These are phyloP conservation scores for Periconia digitata DNA, from an alignment of 2,329 filamentous ascomycete species.

Conservation along the genomic window DNA sequence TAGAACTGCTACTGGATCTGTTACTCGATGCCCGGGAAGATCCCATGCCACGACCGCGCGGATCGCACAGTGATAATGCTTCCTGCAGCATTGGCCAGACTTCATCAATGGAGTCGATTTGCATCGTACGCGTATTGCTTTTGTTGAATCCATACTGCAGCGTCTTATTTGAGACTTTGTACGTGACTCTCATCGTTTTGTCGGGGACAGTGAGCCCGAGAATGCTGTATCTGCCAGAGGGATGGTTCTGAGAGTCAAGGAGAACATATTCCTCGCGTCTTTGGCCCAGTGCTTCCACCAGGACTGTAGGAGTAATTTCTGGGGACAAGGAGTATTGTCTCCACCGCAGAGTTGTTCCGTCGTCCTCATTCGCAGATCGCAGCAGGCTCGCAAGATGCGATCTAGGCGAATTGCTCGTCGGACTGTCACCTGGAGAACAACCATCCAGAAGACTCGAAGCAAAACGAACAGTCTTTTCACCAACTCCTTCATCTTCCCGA, in stretches of 20 bases:
- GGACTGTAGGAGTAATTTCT: conserved; percentile 2
- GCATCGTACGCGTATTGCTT: background rate
- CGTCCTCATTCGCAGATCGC: background rate
- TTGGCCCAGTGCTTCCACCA: conserved; percentile 8
- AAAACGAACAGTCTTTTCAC: too few species aligned
- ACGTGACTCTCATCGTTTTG: conserved; percentile 10
- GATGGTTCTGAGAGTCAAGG: conserved; percentile 12
- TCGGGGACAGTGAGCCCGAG: conserved; percentile 7
- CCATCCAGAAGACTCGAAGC: background rate
- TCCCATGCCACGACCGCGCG: background rate
- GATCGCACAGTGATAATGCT: conserved; percentile 4
- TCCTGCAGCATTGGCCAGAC: conserved; percentile 12
- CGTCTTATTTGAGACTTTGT: conserved; percentile 7
- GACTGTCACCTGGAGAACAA: background rate
- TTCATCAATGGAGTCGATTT: conserved; percentile 11
- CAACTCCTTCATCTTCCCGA: too few species aligned
- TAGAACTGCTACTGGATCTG: background rate
- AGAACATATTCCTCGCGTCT: conserved; percentile 6
- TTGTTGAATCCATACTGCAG: conserved; percentile 5
- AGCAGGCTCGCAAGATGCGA: conserved; percentile 1
- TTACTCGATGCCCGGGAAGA: background rate
- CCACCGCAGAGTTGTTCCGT: conserved; percentile 1
- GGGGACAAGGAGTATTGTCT: background rate
- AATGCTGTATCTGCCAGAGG: conserved; percentile 9
- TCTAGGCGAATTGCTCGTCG: background rate